phyloP scores from a whole-genome alignment of 176 grass and related monocot species.

The Rhipidocladum racemiflorum region DNA sequence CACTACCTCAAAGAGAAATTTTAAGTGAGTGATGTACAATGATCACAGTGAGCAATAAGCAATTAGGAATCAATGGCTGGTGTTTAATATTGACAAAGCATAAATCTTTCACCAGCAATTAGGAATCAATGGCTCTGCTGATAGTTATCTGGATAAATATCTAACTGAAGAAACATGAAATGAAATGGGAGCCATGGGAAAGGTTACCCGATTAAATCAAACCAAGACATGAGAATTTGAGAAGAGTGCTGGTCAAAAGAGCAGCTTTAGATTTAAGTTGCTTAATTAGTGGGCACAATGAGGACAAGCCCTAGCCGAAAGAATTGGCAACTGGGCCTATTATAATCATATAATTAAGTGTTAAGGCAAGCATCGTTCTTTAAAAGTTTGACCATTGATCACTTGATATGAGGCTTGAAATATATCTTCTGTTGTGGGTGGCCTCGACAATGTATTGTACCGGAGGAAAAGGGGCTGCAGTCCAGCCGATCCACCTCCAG shows the following conservation, averaged over 20 bases:
- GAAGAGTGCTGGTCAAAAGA: slow-evolving; percentile 17
- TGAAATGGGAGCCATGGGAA: slow-evolving; percentile 18
- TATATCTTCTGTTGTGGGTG: too few species aligned
- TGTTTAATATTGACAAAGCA: slow-evolving; percentile 43
- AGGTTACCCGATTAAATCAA: slow-evolving; percentile 36
- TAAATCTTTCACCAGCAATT: slow-evolving; percentile 34
- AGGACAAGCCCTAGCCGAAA: slow-evolving; percentile 45
- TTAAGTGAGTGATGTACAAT: slow-evolving; percentile 31
- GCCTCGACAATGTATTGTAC: too few species aligned
- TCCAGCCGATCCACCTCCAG: too few species aligned
- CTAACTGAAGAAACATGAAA: slow-evolving; percentile 32
- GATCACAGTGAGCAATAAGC: slow-evolving; percentile 36
- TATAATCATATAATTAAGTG: slow-evolving; percentile 26
- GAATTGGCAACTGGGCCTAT: slow-evolving; percentile 17
- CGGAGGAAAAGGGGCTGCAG: too few species aligned
- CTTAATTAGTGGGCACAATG: slow-evolving; percentile 43
- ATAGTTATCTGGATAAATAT: slow-evolving; percentile 7
- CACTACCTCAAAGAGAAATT: slow-evolving; percentile 19
- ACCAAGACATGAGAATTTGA: not conserved
- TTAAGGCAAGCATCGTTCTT: slow-evolving; percentile 11
- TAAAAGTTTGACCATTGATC: slow-evolving; percentile 14
- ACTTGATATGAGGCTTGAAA: slow-evolving; percentile 18
- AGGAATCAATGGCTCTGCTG: too few species aligned
- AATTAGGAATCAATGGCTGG: slow-evolving; percentile 34
- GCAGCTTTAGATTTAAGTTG: slow-evolving; percentile 30